Conservation (phyloP, 2,329 filamentous ascomycete species). For the Nothophoma quercina region DNA sequence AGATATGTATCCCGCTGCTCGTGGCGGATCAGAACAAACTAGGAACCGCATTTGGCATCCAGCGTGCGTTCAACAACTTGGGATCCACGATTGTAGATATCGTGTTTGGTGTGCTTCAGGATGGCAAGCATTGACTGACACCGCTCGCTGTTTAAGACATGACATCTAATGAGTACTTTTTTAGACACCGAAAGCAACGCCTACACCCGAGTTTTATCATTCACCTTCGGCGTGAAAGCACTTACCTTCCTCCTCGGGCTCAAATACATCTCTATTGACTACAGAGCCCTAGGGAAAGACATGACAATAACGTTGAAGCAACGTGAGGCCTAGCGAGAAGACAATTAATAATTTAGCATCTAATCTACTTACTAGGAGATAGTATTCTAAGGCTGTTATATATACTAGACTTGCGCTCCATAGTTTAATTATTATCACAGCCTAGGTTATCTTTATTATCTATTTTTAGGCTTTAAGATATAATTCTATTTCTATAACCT, state of each 20-base stretch:
- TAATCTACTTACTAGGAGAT: neutral
- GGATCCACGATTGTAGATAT: constrained; percentile 7
- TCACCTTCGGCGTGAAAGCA: neutral
- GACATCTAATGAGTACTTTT: too few species aligned
- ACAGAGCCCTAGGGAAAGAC: neutral
- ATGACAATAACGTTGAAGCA: constrained; percentile 2
- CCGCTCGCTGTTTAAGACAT: neutral
- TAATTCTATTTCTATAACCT: too few species aligned
- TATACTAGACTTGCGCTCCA: neutral
- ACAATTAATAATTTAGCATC: neutral
- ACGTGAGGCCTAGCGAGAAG: neutral
- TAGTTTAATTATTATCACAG: neutral
- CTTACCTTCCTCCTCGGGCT: neutral
- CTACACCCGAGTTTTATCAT: neutral
- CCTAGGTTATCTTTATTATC: neutral
- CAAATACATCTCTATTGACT: constrained; percentile 1
- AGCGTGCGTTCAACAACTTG: constrained; percentile 7
- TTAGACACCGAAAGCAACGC: neutral
- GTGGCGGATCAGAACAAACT: constrained; percentile 7
- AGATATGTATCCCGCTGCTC: constrained; percentile 2
- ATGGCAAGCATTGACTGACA: neutral
- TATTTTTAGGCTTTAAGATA: too few species aligned
- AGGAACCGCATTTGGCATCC: constrained; percentile 2
- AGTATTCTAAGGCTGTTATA: neutral
- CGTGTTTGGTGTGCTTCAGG: constrained; percentile 2